These are phyloP conservation scores for Seiridium unicorne DNA, from an alignment of 2,329 filamentous ascomycete species.

Conservation along the genomic window DNA sequence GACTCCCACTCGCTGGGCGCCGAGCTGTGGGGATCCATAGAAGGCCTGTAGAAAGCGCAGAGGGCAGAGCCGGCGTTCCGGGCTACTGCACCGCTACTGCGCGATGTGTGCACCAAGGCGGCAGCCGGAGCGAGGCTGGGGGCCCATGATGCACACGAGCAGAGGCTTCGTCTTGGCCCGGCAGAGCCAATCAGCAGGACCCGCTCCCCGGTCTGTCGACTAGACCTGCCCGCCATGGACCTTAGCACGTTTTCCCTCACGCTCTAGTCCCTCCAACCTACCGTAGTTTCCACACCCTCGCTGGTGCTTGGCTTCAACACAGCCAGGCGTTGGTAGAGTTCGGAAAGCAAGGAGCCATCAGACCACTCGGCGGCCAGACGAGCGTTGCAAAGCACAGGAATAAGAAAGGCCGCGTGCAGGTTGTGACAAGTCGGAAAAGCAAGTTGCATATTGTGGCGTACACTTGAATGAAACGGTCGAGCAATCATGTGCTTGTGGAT, in stretches of 20 bases:
- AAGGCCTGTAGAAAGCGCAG: not conserved
- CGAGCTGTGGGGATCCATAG: not conserved
- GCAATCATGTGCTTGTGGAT: not conserved
- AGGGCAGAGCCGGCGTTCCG: not conserved
- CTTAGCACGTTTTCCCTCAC: not conserved
- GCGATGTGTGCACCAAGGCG: not conserved
- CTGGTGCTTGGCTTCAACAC: not conserved
- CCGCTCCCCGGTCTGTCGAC: not conserved
- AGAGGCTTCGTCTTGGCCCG: not conserved
- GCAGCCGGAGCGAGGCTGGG: not conserved
- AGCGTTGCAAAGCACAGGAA: not conserved
- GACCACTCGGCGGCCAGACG: not conserved
- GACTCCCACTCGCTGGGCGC: not conserved
- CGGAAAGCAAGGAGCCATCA: not conserved
- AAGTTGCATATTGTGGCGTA: not conserved
- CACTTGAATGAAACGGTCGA: not conserved
- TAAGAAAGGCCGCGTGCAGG: not conserved
- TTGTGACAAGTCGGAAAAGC: not conserved
- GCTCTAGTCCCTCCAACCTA: no score
- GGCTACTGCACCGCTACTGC: slow-evolving; percentile 6
- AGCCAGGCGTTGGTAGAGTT: not conserved
- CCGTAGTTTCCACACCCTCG: no score
- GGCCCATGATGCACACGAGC: not conserved
- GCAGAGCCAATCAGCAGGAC: not conserved
- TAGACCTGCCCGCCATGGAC: not conserved